Base-by-base conservation (phyloP, 2,329 filamentous ascomycete genomes). In the Hirsutella thompsonii region DNA sequence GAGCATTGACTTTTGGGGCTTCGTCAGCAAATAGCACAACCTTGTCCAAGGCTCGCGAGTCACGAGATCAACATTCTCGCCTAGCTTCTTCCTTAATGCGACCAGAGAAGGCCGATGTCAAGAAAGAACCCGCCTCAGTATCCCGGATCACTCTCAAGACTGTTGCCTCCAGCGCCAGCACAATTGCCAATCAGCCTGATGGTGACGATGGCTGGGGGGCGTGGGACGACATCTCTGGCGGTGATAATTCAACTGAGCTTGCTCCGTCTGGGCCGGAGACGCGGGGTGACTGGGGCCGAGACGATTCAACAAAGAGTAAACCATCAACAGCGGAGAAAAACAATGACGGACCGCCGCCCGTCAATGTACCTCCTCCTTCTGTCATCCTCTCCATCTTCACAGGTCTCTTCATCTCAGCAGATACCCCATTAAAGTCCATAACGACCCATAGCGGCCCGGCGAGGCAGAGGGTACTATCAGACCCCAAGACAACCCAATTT, bases 301-400 rank as follows among this genome's bases (percentile, higher is more conserved):
- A 70, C 26, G 54, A 64, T 1, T 61, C 59, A 34, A 64, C 66
- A 33, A 48, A 49, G 11, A 49, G 51, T 20, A 43, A 58, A 35
- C 44, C 51, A 4, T 37, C 54, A 39, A 45, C 54, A 20, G 40
- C 47, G 8, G 42, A 40, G 19, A 11, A 20, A 13, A 47, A 46
- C n/a, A 57, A 66, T 42, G 55, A 58, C 32, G 56, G 58, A 5
- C 63, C 69, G 20, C 83, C 86, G 5, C 88, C 88, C 5, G 86
- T 79, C 16, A 95, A 94, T 54, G 79, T 95, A 8, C 90, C 90
- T 9, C 90, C 90, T 4, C 90, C 90, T 1, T 85, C 85, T 1
- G 72, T 94, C 18, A 68, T 96, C 13, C 70, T 96, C 19, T 79
- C 83, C 8, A 60, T 87, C 8, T 87, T 94, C 48, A 78, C 85